These are phyloP conservation scores for Magnolia sinica DNA, from an alignment of 164 flowering plant species.

Conservation along the genomic window DNA sequence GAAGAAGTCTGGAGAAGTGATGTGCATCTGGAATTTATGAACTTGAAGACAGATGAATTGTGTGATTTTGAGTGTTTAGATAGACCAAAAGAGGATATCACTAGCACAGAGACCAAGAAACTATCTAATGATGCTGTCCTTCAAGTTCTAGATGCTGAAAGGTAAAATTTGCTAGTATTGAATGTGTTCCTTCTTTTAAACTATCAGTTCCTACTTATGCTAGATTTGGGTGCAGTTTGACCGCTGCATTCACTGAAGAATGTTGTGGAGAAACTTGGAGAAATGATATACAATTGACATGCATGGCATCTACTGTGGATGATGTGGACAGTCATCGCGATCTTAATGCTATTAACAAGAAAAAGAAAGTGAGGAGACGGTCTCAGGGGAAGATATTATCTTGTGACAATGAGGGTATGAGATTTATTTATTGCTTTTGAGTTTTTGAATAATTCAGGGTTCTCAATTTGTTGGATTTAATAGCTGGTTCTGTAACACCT, in stretches of 20 bases:
- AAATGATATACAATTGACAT: constrained; percentile 7
- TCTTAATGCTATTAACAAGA: constrained; percentile 23
- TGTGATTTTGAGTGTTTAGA: constrained; percentile 1
- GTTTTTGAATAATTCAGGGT: background rate
- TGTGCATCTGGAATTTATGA: constrained; percentile 3
- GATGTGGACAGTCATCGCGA: constrained; percentile 14
- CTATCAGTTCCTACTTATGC: background rate
- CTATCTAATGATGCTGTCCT: background rate
- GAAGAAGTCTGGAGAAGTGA: constrained; percentile 21
- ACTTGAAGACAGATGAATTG: constrained; percentile 14
- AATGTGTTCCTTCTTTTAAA: background rate
- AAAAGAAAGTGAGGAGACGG: constrained; percentile 47
- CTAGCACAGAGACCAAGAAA: constrained; percentile 3
- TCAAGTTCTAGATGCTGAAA: constrained; percentile 5
- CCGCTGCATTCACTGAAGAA: constrained; percentile 14
- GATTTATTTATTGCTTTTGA: background rate
- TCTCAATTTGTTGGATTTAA: background rate
- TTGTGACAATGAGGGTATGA: constrained; percentile 19
- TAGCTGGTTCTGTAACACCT: background rate
- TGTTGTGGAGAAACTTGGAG: constrained; percentile 16
- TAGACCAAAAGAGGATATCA: background rate
- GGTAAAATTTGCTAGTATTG: constrained; percentile 9
- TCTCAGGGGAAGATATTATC: constrained; percentile 18
- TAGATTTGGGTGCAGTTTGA: constrained; percentile 21
- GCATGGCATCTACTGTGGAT: constrained; percentile 13